Conservation (phyloP, 2,329 filamentous ascomycete species). For the Aspergillus ibericus region DNA sequence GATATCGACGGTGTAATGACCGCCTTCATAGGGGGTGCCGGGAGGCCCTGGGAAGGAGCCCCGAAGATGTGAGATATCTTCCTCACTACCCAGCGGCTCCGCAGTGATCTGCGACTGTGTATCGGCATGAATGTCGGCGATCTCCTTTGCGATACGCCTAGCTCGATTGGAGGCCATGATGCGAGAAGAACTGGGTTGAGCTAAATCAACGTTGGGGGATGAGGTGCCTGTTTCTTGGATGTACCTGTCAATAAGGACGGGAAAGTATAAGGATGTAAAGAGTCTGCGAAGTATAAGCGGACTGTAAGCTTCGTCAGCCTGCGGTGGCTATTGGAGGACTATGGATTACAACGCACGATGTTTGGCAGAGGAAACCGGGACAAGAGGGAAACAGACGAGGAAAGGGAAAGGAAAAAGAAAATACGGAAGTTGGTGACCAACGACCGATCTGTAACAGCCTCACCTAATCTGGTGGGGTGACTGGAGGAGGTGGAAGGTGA, state of each 20-base stretch:
- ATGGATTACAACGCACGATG: neutral
- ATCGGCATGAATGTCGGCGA: slow-evolving; percentile 59
- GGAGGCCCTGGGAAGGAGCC: slow-evolving; percentile 84
- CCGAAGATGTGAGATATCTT: slow-evolving; percentile 77
- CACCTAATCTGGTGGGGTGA: slow-evolving; percentile 1
- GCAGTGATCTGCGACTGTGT: slow-evolving; percentile 74
- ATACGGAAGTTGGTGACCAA: neutral
- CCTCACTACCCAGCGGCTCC: slow-evolving; percentile 59
- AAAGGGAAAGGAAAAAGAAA: neutral
- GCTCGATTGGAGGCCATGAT: slow-evolving; percentile 58
- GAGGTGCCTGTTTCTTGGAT: neutral
- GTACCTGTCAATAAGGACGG: neutral
- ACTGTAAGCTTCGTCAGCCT: neutral
- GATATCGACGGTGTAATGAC: slow-evolving; percentile 79
- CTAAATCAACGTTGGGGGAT: neutral
- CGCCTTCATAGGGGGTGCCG: slow-evolving; percentile 90
- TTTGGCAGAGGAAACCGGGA: neutral
- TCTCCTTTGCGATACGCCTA: slow-evolving; percentile 54
- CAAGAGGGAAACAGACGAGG: neutral
- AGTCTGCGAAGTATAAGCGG: neutral
- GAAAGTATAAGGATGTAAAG: neutral
- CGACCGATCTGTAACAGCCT: slow-evolving; percentile 1
- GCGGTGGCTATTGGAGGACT: neutral
- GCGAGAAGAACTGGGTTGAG: neutral
- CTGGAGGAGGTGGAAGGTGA: slow-evolving; percentile 1